Base-by-base conservation (phyloP, 805 yeast genomes). In the Maudiozyma serrabonitensis region DNA sequence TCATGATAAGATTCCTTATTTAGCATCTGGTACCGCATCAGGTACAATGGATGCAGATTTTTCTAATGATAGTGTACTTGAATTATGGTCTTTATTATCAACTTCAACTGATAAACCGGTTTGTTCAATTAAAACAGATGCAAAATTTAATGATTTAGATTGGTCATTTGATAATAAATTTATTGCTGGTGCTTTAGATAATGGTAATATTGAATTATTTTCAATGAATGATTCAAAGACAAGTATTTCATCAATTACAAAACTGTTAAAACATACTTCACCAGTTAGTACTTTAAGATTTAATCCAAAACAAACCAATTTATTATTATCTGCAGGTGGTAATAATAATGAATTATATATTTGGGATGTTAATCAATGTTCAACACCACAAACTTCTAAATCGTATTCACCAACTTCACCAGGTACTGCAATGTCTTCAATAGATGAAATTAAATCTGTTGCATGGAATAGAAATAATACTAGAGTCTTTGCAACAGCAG, bases 1-100 rank as follows among this genome's bases (percentile, higher is more conserved):
- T 43, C 79, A 82, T 55, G 86, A 80, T 56, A 66, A 67, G 47
- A 69, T 81, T 53, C 97, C 97, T 16, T 68, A 79, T 48, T 64
- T 93, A 56, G 97, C 89, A 21, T 80, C 96, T 1, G 99, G 96
- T 21, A 85, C 96, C 0, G 85, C 87, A n/a, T 90, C 98, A 0
- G 98, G 98, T 7, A 95, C 96, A 13, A 84, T 93, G 58, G 96
- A 88, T 64, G 86, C 85, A 41, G 81, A 84, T 63, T 90, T 90
- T 67, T 81, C 90, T 40, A 80, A 93, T 19, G 75, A 81, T 28
- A 81, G 96, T 1, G 68, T 76, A n/a, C 70, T 93, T 50, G 90
- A 88, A 59, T 73, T 93, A 52, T 84, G 95, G 86, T 81, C 84
- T 52, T 75, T 86, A 9, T 74, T 82, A 50, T 62, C 71, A 42